These are phyloP conservation scores for Penicillium sp. DNA, from an alignment of 2,329 filamentous ascomycete genomes.

Conservation along the genomic window DNA sequence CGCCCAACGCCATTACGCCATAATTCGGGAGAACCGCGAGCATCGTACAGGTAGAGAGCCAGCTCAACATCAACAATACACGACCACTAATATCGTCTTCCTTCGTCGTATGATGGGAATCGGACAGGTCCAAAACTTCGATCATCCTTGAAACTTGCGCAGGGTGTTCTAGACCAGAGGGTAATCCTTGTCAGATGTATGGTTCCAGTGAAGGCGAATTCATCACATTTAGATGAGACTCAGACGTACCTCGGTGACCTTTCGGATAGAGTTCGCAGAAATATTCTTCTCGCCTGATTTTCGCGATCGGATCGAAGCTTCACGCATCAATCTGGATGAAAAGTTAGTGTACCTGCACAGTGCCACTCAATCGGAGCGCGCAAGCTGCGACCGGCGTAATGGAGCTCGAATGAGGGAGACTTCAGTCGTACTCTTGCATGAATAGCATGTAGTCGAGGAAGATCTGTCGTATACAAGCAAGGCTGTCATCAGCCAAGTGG, in stretches of 20 bases:
- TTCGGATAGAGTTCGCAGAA: constrained; percentile 72
- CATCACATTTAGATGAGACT: not conserved
- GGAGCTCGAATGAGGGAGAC: not conserved
- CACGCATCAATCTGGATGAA: constrained; percentile 65
- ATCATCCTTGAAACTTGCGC: constrained; percentile 66
- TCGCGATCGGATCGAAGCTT: constrained; percentile 73
- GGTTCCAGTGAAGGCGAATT: not conserved
- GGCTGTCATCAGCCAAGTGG: constrained; percentile 2
- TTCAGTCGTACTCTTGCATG: constrained; percentile 58
- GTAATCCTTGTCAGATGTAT: constrained; percentile 7
- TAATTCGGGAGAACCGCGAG: not conserved
- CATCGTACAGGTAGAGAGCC: not conserved
- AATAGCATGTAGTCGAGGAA: constrained; percentile 83
- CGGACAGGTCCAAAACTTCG: not conserved
- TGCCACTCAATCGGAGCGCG: not conserved
- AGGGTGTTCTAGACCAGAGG: constrained; percentile 55
- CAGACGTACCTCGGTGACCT: constrained; percentile 66
- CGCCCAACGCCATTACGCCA: not conserved
- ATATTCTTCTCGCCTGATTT: constrained; percentile 69
- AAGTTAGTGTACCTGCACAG: constrained; percentile 1
- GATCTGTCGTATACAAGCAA: constrained; percentile 53
- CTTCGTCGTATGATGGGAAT: not conserved
- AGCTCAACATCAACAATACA: constrained; percentile 2
- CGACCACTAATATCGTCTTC: constrained; percentile 10
- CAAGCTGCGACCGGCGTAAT: not conserved